Percentiles rank a stretch among this genome's conserved stretches.
Evolutionary conservation across 2,329 filamentous ascomycete genomes (phyloP).

Genomic region (Cyphellophora europaea): DNA sequence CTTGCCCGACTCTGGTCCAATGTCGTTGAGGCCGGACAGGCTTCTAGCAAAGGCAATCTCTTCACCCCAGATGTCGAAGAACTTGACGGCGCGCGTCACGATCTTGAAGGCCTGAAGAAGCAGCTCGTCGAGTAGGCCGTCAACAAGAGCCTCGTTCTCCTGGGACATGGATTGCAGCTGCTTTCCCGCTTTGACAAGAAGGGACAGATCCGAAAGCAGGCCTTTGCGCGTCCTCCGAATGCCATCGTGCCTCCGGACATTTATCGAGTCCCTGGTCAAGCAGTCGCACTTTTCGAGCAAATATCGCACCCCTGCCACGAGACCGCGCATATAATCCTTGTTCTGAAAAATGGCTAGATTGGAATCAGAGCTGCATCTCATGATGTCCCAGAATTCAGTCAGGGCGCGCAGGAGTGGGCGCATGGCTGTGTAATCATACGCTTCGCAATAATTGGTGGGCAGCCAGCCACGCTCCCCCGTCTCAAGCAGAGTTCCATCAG

Average conservation of each 20-base stretch:
- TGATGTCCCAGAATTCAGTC: conserved; percentile 84
- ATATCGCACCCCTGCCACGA: conserved; percentile 86
- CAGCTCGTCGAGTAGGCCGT: conserved; percentile 79
- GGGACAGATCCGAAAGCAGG: conserved; percentile 78
- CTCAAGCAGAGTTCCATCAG: conserved; percentile 80
- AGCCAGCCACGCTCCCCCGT: conserved; percentile 89
- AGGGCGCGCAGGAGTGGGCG: conserved; percentile 74
- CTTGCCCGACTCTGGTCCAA: not conserved
- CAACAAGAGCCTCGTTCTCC: conserved; percentile 32
- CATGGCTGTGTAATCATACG: conserved; percentile 84
- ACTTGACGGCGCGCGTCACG: conserved; percentile 80
- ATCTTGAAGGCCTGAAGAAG: conserved; percentile 89
- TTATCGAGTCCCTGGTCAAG: conserved; percentile 67
- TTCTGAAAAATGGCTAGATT: conserved; percentile 74
- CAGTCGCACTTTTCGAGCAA: conserved; percentile 83
- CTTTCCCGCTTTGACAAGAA: conserved; percentile 82
- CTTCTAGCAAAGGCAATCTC: conserved; percentile 33
- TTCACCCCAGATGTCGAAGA: conserved; percentile 74
- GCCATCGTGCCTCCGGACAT: conserved; percentile 65
- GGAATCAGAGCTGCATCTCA: conserved; percentile 66
- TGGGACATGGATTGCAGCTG: conserved; percentile 59
- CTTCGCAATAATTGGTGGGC: conserved; percentile 95
- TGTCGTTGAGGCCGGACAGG: not conserved
- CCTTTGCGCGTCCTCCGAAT: conserved; percentile 77
- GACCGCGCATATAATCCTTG: conserved; percentile 87